Conservation (phyloP, 345 rosid genomes). For the Lepidium africanum region DNA sequence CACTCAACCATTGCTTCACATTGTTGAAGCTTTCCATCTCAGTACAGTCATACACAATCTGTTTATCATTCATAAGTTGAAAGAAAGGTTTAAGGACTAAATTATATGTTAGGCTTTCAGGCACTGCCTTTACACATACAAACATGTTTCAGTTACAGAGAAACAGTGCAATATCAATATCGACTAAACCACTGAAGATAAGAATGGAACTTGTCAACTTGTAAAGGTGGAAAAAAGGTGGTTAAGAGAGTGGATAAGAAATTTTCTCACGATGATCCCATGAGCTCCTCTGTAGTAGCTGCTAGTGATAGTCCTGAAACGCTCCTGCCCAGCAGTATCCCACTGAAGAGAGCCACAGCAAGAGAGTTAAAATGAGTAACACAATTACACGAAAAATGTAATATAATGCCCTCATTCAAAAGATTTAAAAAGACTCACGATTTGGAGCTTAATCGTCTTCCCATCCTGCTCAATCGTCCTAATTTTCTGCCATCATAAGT, state of each 20-base stretch:
- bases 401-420: background rate
- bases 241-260: background rate
- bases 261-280: conserved; percentile 64
- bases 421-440: conserved; percentile 33
- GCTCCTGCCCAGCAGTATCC: conserved; percentile 95
- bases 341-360: conserved; percentile 37
- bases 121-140: background rate
- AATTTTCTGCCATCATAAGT: conserved; percentile 44
- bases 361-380: background rate
- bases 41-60: conserved; percentile 80
- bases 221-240: background rate
- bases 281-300: conserved; percentile 94
- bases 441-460: conserved; percentile 72
- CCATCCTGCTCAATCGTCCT: conserved; percentile 76
- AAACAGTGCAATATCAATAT: background rate
- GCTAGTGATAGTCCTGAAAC: conserved; percentile 89
- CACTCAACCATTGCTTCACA: conserved; percentile 84
- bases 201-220: background rate
- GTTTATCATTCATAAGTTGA: conserved; percentile 14
- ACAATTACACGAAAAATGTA: background rate
- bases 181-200: background rate
- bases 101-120: background rate
- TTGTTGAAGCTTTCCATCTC: conserved; percentile 90
- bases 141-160: background rate
- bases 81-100: background rate